phyloP scores from a whole-genome alignment of 768 basidiomycete species.

The Serendipita indica region DNA sequence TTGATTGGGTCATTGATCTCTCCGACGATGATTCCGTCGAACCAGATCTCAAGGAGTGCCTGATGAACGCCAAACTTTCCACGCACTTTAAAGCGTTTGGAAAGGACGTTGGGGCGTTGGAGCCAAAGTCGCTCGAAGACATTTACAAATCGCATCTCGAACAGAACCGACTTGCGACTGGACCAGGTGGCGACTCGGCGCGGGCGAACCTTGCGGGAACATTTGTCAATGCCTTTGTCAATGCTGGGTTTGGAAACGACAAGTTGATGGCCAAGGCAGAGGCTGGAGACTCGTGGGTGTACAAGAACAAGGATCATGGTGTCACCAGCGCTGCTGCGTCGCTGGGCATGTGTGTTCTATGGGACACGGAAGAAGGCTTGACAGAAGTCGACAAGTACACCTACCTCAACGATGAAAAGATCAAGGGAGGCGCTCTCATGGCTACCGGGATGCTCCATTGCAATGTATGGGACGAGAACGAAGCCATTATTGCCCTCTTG shows the following conservation, averaged over 20 bases:
- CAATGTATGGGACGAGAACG: constrained; percentile 80
- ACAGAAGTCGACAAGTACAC: constrained; percentile 95
- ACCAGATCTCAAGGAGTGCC: constrained; percentile 69
- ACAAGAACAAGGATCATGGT: constrained; percentile 99
- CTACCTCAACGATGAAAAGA: constrained; percentile 88
- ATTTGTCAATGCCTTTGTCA: constrained; percentile 97
- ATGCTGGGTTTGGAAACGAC: constrained; percentile 96
- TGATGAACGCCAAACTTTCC: constrained; percentile 77
- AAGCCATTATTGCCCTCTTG: constrained; percentile 81
- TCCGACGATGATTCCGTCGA: constrained; percentile 32
- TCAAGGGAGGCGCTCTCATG: constrained; percentile 91
- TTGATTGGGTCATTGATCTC: constrained; percentile 71
- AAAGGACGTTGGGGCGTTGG: constrained; percentile 79
- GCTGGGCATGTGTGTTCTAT: constrained; percentile 79
- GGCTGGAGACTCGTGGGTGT: constrained; percentile 96
- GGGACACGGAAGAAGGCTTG: constrained; percentile 92
- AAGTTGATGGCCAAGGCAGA: constrained; percentile 95
- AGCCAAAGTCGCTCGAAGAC: constrained; percentile 86
- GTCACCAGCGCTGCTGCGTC: constrained; percentile 93
- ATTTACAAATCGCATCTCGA: constrained; percentile 96
- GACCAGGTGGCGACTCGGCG: constrained; percentile 80
- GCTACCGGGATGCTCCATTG: constrained; percentile 88
- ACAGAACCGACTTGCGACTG: constrained; percentile 59
- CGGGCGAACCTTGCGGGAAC: constrained; percentile 89
- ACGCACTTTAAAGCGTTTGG: constrained; percentile 79